phyloP scores from a whole-genome alignment of 805 yeast species.

The Lachancea lanzarotensis region DNA sequence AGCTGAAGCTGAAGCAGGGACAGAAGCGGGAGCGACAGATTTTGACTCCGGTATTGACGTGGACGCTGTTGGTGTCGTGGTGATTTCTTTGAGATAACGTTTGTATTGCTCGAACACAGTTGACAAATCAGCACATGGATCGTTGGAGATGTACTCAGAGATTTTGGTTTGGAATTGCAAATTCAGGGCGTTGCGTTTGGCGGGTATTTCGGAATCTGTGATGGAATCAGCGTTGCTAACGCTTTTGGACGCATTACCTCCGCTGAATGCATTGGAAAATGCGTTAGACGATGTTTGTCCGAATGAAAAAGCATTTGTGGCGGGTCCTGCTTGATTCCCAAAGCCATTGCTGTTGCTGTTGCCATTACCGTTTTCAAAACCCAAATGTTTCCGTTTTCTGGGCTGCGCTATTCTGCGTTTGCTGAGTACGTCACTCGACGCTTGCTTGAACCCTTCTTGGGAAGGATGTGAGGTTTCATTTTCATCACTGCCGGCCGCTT shows the following conservation, averaged over 20 bases:
- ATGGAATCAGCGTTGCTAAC: slow-evolving; percentile 1
- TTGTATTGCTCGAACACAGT: slow-evolving; percentile 53
- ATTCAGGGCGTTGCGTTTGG: slow-evolving; percentile 49
- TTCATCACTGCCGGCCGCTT: slow-evolving; percentile 25
- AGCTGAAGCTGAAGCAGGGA: slow-evolving; percentile 11
- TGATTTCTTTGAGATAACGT: slow-evolving; percentile 41
- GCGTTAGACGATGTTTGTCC: not conserved
- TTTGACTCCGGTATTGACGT: not conserved
- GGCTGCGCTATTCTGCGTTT: slow-evolving; percentile 64
- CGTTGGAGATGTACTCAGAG: slow-evolving; percentile 34
- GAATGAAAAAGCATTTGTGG: slow-evolving; percentile 18
- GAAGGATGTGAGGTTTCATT: slow-evolving; percentile 34
- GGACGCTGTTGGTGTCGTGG: too few species aligned
- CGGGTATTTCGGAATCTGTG: slow-evolving; percentile 5
- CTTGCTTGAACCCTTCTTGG: slow-evolving; percentile 31
- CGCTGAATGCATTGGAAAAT: not conserved
- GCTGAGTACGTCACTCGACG: slow-evolving; percentile 58
- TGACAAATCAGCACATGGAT: slow-evolving; percentile 50
- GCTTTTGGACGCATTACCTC: not conserved
- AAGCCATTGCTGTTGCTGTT: not conserved
- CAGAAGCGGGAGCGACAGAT: not conserved
- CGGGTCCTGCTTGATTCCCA: slow-evolving; percentile 11
- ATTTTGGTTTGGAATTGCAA: slow-evolving; percentile 49
- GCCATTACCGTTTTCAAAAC: slow-evolving; percentile 4
- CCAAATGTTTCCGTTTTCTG: slow-evolving; percentile 33